These are phyloP conservation scores for Yarrowia galli DNA, from an alignment of 1,139 yeast genomes.

Conservation along the genomic window DNA sequence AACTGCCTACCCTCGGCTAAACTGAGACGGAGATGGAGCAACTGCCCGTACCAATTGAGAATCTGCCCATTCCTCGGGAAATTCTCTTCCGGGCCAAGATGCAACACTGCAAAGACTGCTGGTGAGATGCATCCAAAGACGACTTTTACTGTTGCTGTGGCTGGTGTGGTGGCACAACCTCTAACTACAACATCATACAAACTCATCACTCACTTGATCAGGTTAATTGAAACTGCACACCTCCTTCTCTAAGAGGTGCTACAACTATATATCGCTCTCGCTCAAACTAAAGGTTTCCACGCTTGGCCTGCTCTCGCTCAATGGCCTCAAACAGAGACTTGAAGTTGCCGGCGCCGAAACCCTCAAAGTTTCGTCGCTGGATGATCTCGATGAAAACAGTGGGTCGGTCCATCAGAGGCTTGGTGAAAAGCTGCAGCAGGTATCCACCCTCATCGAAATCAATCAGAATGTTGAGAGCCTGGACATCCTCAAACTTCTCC, in stretches of 20 bases:
- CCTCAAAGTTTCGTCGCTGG: conserved; percentile 78
- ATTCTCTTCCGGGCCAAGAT: conserved; percentile 4
- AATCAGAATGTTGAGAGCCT: conserved; percentile 63
- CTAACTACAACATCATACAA: too few species aligned
- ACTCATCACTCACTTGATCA: not conserved
- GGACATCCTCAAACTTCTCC: conserved; percentile 59
- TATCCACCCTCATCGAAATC: conserved; percentile 79
- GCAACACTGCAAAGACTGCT: not conserved
- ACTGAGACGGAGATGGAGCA: not conserved
- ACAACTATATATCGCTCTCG: too few species aligned
- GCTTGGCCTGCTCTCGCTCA: conserved; percentile 59
- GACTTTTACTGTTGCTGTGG: not conserved
- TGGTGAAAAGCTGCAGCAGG: conserved; percentile 77
- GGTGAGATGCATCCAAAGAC: too few species aligned
- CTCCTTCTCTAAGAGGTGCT: not conserved
- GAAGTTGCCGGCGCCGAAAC: conserved; percentile 89
- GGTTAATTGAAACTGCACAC: conserved; percentile 22
- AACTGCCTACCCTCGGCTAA: not conserved
- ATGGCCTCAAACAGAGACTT: conserved; percentile 80
- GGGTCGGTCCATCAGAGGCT: conserved; percentile 79
- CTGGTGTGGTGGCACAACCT: not conserved
- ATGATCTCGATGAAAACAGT: conserved; percentile 81
- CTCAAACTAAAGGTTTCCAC: conserved; percentile 51
- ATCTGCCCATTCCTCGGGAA: conserved; percentile 14
- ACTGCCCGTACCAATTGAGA: not conserved